phyloP scores from a whole-genome alignment of 345 rosid genomes.

The Aurinia saxatilis region DNA sequence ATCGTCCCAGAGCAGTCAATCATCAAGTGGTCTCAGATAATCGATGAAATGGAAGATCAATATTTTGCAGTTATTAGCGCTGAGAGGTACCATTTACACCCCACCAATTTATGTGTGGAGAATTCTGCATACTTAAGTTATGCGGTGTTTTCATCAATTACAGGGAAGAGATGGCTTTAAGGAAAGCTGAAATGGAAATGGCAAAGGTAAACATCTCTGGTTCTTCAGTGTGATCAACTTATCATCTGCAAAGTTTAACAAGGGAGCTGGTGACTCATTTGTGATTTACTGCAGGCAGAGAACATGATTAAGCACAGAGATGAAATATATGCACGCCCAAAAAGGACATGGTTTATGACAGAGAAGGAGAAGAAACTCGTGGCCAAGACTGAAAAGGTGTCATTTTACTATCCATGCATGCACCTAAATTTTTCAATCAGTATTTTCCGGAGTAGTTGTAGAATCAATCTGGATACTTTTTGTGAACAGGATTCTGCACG shows the following conservation, averaged over 20 bases:
- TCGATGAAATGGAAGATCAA: conserved; percentile 83
- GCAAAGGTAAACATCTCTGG: conserved; percentile 53
- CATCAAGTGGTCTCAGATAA: conserved; percentile 70
- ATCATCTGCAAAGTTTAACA: not conserved
- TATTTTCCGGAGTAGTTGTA: not conserved
- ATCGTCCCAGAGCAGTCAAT: conserved; percentile 82
- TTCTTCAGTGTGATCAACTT: not conserved
- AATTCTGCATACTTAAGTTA: conserved; percentile 6
- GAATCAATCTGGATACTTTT: conserved; percentile 14
- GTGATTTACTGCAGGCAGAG: conserved; percentile 60
- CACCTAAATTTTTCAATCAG: not conserved
- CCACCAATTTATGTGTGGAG: not conserved
- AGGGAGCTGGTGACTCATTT: not conserved
- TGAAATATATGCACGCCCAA: conserved; percentile 82
- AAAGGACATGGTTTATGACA: conserved; percentile 86
- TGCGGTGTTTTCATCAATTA: conserved; percentile 19
- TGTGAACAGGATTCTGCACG: conserved; percentile 45
- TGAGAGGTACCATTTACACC: conserved; percentile 58
- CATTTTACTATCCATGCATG: not conserved
- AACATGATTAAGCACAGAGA: conserved; percentile 81
- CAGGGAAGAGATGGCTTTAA: conserved; percentile 83
- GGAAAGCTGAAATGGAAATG: conserved; percentile 95
- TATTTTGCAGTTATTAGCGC: conserved; percentile 62
- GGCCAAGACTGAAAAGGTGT: conserved; percentile 63
- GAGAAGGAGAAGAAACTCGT: conserved; percentile 80